phyloP scores from a whole-genome alignment of 768 basidiomycete species.

The Tulasnella sp. region DNA sequence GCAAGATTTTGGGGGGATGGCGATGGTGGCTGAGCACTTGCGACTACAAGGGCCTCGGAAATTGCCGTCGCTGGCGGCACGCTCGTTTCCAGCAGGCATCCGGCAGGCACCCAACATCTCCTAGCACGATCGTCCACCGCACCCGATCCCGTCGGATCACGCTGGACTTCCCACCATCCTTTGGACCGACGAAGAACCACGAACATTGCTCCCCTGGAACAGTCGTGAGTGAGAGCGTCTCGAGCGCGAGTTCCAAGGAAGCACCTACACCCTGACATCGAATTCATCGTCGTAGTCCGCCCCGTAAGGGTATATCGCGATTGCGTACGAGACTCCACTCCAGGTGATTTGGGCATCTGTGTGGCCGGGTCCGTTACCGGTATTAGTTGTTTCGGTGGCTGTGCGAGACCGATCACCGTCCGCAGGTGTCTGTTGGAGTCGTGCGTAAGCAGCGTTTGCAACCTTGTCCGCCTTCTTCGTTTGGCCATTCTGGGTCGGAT shows the following conservation, averaged over 20 bases:
- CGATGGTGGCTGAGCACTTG: neutral
- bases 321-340: conserved; percentile 79
- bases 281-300: conserved; percentile 99
- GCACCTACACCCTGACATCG: conserved; percentile 87
- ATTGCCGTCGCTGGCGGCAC: conserved; percentile 87
- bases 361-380: conserved; percentile 34
- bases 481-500: neutral
- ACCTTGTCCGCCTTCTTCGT: conserved; percentile 27
- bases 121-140: conserved; percentile 71
- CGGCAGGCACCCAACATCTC: conserved; percentile 97
- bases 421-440: conserved; percentile 38
- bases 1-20: conserved; percentile 5
- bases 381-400: conserved; percentile 18
- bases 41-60: conserved; percentile 54
- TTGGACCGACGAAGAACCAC: conserved; percentile 90
- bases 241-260: conserved; percentile 24
- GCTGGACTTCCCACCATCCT: conserved; percentile 99
- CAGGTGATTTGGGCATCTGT: conserved; percentile 38
- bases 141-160: conserved; percentile 82
- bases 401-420: too few relatives aligned
- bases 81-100: conserved; percentile 89
- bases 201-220: conserved; percentile 79
- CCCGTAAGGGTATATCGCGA: conserved; percentile 98
- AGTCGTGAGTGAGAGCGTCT: neutral
- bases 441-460: conserved; percentile 30